Base-by-base conservation (phyloP, 2,329 filamentous ascomycete species). In the Aplosporella prunicola region DNA sequence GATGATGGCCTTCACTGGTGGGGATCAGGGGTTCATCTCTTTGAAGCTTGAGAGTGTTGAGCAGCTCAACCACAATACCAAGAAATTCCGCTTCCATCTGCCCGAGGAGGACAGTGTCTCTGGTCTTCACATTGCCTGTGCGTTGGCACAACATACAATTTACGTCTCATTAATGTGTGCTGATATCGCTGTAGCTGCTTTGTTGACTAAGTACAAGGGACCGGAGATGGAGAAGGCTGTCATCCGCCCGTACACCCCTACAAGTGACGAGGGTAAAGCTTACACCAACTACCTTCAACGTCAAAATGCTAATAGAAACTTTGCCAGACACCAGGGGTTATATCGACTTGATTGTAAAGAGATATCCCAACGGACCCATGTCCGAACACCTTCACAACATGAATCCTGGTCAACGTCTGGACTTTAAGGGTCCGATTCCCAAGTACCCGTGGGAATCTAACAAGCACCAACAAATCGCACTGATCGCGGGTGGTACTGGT, bases 401-500 rank as follows among this genome's bases (percentile, higher is more conserved):
- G 77, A 70, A 72, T 22, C 79, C 84, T 29, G 85, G 87, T 45
- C 81, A 96, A 63, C 71, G 72, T 11, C 78, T 98, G 39, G 80
- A 89, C 45, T 78, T 98, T 69, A 96, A 98, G 74, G 91, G 91
- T 13, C 91, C 91, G 2, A 77, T 98, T 25, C 84, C 86, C 53
- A 98, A 98, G 67, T 96, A 95, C 64, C 64, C 76, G 20, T 96
- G 88, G 88, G 58, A 76, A 36, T 56, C 80, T 49, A 96, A 96
- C 75, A 95, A 94, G 76, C 88, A 95, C 69, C 69, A 84, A 43
- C 87, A 96, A 69, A 77, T 93, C 51, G 80, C 76, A 25, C 71
- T 89, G 47, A 75, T 98, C 45, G 86, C 89, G n/a, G 91, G 91
- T 52, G 91, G 91, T 47, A 95, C 91, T 6, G 91, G 91, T 44